These are phyloP conservation scores for Rhodomyrtus psidioides DNA, from an alignment of 441 rosid genomes.

Conservation along the genomic window DNA sequence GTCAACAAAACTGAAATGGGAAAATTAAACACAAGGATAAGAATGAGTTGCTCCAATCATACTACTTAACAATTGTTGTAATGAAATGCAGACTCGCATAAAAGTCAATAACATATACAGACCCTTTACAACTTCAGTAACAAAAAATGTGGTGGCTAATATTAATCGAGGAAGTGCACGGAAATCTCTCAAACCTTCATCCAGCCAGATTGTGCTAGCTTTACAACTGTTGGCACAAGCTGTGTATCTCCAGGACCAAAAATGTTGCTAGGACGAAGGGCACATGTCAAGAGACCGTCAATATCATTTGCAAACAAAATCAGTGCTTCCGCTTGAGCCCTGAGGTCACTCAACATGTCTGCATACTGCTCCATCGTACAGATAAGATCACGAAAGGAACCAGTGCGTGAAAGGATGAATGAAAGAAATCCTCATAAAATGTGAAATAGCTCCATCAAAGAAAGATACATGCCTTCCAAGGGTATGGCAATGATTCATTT, in stretches of 20 bases:
- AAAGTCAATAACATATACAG: neutral
- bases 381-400: neutral
- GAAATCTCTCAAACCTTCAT: constrained; percentile 51
- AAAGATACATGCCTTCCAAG: constrained; percentile 48
- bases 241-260: constrained; percentile 82
- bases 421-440: neutral
- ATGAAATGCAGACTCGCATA: neutral
- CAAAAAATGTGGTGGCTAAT: neutral
- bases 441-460: neutral
- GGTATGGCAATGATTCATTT: constrained; percentile 55
- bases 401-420: neutral
- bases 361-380: constrained; percentile 39
- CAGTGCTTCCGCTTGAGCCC: constrained; percentile 89
- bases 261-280: constrained; percentile 81
- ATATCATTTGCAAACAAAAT: constrained; percentile 61
- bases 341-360: constrained; percentile 65
- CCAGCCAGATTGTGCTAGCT: constrained; percentile 70
- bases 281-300: constrained; percentile 82
- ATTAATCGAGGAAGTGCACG: neutral
- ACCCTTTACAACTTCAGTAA: neutral
- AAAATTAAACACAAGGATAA: neutral
- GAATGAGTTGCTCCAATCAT: neutral
- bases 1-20: neutral
- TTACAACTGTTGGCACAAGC: constrained; percentile 50
- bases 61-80: neutral